phyloP scores from a whole-genome alignment of 2,329 filamentous ascomycete genomes.

The Pseudopithomyces chartarum region DNA sequence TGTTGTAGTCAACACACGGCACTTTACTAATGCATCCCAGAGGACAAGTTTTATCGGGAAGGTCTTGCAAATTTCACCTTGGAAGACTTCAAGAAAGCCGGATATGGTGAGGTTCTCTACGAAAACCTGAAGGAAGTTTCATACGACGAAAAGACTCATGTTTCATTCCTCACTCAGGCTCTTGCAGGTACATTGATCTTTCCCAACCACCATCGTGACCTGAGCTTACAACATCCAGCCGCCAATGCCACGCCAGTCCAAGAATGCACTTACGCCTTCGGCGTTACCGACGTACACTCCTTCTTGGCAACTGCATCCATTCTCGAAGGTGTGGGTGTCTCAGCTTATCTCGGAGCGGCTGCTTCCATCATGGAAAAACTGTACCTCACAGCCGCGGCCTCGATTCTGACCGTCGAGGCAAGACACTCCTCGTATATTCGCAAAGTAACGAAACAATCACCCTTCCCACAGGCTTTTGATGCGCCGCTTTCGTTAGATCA shows the following conservation, averaged over 20 bases:
- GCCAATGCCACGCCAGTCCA: slow-evolving; percentile 58
- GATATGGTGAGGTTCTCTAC: slow-evolving; percentile 57
- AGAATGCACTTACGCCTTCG: slow-evolving; percentile 63
- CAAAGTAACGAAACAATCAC: slow-evolving; percentile 52
- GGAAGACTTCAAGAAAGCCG: slow-evolving; percentile 29
- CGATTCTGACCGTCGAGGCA: slow-evolving; percentile 68
- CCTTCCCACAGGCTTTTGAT: slow-evolving; percentile 66
- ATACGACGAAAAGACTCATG: slow-evolving; percentile 63
- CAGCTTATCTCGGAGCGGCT: slow-evolving; percentile 67
- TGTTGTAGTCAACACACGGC: not conserved
- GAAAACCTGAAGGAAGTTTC: slow-evolving; percentile 62
- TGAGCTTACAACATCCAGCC: slow-evolving; percentile 16
- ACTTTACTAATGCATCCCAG: slow-evolving; percentile 47
- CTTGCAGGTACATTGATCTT: slow-evolving; percentile 30
- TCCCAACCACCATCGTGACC: not conserved
- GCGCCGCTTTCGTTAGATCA: slow-evolving; percentile 62
- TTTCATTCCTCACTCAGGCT: slow-evolving; percentile 58
- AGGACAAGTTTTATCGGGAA: slow-evolving; percentile 66
- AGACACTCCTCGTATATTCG: slow-evolving; percentile 69
- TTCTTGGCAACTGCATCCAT: slow-evolving; percentile 60
- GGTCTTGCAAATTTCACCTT: slow-evolving; percentile 62
- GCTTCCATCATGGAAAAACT: slow-evolving; percentile 60
- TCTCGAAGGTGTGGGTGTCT: slow-evolving; percentile 62
- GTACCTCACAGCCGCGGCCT: slow-evolving; percentile 65
- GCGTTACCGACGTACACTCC: slow-evolving; percentile 51